Evolutionary conservation across 2,329 filamentous ascomycete genomes (phyloP).

Genomic region (Diaporthe vexans): DNA sequence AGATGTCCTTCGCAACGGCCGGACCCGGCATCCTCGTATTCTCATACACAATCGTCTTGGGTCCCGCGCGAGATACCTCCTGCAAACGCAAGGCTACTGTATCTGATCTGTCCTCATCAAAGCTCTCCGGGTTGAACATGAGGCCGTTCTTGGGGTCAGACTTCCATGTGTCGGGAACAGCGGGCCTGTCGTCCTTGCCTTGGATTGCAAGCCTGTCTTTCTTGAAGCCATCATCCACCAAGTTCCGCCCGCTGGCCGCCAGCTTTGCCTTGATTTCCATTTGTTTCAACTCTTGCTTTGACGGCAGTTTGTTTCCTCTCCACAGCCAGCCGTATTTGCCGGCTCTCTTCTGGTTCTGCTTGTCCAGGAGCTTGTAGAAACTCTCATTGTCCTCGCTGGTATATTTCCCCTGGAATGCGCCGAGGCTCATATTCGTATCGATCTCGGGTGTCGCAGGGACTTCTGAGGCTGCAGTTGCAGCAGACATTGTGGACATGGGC

Average conservation of each 20-base stretch:
- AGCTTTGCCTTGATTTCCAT: constrained; percentile 72
- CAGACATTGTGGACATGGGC: constrained; percentile 70
- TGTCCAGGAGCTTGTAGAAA: constrained; percentile 92
- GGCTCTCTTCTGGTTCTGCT: constrained; percentile 86
- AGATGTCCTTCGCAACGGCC: constrained; percentile 54
- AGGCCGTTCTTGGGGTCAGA: constrained; percentile 82
- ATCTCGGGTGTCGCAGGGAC: constrained; percentile 62
- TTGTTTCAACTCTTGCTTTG: constrained; percentile 82
- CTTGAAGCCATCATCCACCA: constrained; percentile 70
- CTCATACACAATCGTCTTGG: constrained; percentile 82
- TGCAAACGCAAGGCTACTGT: constrained; percentile 80
- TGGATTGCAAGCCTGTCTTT: constrained; percentile 73
- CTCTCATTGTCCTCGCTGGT: constrained; percentile 98
- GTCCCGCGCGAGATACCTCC: constrained; percentile 78
- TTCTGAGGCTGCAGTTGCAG: constrained; percentile 35
- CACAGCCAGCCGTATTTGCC: constrained; percentile 93
- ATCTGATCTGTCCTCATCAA: constrained; percentile 66
- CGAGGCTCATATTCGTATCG: constrained; percentile 84
- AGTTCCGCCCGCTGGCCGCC: constrained; percentile 57
- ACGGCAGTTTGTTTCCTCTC: constrained; percentile 86
- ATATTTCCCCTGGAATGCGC: constrained; percentile 90
- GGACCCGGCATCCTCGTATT: constrained; percentile 83
- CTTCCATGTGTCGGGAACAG: constrained; percentile 83
- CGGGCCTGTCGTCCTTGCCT: constrained; percentile 78
- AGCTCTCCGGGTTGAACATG: constrained; percentile 84